Base-by-base conservation (phyloP, 208 protist genomes). In the Leptomonas pyrrhocoris region DNA sequence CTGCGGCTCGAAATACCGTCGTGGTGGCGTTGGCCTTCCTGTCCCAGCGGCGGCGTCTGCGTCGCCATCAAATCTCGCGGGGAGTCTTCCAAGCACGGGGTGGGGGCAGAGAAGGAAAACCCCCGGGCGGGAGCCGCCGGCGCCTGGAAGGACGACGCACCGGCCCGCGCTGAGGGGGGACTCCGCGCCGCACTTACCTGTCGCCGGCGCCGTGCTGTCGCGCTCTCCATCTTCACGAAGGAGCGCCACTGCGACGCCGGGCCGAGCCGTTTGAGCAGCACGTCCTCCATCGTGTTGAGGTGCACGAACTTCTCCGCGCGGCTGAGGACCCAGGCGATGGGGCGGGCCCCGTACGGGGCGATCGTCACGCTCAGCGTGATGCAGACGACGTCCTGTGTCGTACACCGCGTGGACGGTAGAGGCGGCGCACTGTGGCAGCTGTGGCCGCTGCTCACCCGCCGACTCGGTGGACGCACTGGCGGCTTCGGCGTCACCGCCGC, bases 251-350 rank as follows among this genome's bases (percentile, higher is more conserved):
- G 38, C 48, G 72, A 70, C 6, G 9, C 2, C 0, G 64, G 57
- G 2, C 72, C 72, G 11, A 77, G 30, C 2, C 58, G 50, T 40
- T 38, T 16, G 3, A 1, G 1, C 57, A 77, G 64, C 46, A 77
- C 43, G 2, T 60, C 57, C 23, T 77, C 58, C 42, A 77, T 23
- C 16, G 43, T 8, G 18, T 51, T 40, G 28, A 62, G 6, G n/a
- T 71, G 48, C 15, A 51, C 58, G 23, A 30, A n/a, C 58, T 58
- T 63, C 45, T 68, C 53, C 4, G 62, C 48, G 18, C 48, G 36
- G 31, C 57, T 68, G 16, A 86, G 50, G 67, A 85, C 75, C 80
- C 80, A 88, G 21, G 77, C 83, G 28, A 88, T 82, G 21, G 80
- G 86, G 15, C 74, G 72, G 16, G 86, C 79, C 19, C 78, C 83